A percentile compares a stretch with the other conserved stretches of the same genome.
These are phyloP conservation scores for Baeospora myosura DNA, from an alignment of 1,284 basidiomycete genomes.

Conservation along the genomic window DNA sequence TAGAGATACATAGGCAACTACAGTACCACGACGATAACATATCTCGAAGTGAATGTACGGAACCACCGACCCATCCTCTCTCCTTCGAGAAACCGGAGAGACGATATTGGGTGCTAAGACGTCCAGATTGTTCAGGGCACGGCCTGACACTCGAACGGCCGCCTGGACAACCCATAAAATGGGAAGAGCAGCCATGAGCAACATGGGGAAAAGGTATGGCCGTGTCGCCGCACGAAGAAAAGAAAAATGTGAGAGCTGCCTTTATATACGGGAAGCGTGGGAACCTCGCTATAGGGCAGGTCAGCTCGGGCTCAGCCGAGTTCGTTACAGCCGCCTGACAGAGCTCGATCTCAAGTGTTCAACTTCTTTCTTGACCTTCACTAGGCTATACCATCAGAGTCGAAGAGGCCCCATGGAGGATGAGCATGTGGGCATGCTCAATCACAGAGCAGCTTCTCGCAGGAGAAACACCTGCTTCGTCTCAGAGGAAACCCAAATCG, in stretches of 20 bases:
- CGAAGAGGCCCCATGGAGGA: background rate
- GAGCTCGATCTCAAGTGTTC: too few species aligned
- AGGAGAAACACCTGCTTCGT: too few species aligned
- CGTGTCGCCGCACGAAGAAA: conserved; percentile 71
- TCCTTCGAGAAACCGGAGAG: conserved; percentile 32
- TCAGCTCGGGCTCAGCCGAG: background rate
- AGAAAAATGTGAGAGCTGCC: conserved; percentile 12
- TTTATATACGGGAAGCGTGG: conserved; percentile 20
- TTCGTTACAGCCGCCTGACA: too few species aligned
- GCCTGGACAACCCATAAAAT: conserved; percentile 35
- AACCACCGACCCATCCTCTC: conserved; percentile 74
- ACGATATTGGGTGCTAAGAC: conserved; percentile 69
- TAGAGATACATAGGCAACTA: too few species aligned
- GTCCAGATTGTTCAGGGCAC: conserved; percentile 66
- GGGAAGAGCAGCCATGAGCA: conserved; percentile 66
- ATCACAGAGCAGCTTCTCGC: too few species aligned
- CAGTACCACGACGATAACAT: too few species aligned
- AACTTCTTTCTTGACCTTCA: too few species aligned
- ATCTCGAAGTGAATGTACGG: too few species aligned
- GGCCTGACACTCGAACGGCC: conserved; percentile 82
- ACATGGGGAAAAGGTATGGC: conserved; percentile 70
- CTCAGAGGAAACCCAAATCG: too few species aligned
- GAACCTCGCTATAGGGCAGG: conserved; percentile 11
- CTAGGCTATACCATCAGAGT: background rate
- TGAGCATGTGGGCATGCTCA: background rate